Evolutionary conservation across 164 flowering plant species (phyloP).

Genomic region (Tetrastigma voinierianum): DNA sequence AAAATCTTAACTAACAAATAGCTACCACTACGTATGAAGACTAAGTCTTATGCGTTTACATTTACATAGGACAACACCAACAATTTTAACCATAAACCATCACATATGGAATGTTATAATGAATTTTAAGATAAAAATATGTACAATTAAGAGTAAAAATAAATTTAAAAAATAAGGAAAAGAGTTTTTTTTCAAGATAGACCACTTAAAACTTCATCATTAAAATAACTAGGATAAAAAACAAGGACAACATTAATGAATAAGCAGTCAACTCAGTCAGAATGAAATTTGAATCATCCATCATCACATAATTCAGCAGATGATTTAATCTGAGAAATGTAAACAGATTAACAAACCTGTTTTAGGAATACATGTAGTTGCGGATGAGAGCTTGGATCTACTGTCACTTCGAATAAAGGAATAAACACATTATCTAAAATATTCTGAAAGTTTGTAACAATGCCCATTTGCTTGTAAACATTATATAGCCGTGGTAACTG

Average conservation of each 20-base stretch:
- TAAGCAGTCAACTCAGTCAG: not conserved
- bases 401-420: conserved; percentile 62
- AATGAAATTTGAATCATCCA: not conserved
- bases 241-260: not conserved
- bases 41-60: too few relatives aligned
- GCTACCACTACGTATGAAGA: too few relatives aligned
- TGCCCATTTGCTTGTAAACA: conserved; percentile 64
- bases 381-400: conserved; percentile 66
- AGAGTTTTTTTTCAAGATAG: too few relatives aligned
- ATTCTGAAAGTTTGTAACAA: conserved; percentile 63
- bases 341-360: conserved; percentile 31
- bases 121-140: too few relatives aligned
- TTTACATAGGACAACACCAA: too few relatives aligned
- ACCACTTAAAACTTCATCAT: too few relatives aligned
- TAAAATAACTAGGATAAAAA: too few relatives aligned
- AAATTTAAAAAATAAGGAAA: too few relatives aligned
- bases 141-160: too few relatives aligned
- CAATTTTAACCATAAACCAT: too few relatives aligned
- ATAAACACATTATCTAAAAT: conserved; percentile 58
- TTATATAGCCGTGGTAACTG: conserved; percentile 71
- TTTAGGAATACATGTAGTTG: conserved; percentile 59
- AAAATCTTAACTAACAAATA: too few relatives aligned
- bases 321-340: not conserved
- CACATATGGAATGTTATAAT: too few relatives aligned
- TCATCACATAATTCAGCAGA: not conserved